Percentiles rank a stretch among this genome's conserved stretches.
Evolutionary conservation across 1,139 yeast genomes (phyloP).

Genomic region (Sugiyamaella paludigena): DNA sequence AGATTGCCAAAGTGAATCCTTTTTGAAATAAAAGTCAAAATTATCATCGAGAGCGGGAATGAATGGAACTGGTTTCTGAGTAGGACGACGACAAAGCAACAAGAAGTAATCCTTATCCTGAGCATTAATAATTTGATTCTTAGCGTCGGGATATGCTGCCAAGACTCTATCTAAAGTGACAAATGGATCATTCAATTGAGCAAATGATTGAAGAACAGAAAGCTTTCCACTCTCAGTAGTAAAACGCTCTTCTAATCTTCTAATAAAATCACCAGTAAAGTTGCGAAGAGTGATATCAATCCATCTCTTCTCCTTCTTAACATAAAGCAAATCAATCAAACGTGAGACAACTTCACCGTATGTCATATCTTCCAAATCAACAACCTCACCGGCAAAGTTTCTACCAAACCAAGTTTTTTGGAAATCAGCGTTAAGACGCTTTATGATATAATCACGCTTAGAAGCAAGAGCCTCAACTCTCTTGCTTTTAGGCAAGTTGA

Average conservation of each 20-base stretch:
- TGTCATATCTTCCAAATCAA: conserved; percentile 92
- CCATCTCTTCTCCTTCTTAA: conserved; percentile 80
- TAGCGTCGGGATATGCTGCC: conserved; percentile 67
- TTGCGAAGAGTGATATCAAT: conserved; percentile 82
- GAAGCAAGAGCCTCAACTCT: conserved; percentile 74
- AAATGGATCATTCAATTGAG: conserved; percentile 67
- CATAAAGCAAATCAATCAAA: conserved; percentile 84
- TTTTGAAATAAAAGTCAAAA: conserved; percentile 94
- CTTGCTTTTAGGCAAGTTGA: conserved; percentile 87
- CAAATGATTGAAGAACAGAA: conserved; percentile 72
- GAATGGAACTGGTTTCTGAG: conserved; percentile 96
- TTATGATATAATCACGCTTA: conserved; percentile 83
- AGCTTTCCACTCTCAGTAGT: conserved; percentile 47
- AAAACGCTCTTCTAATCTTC: conserved; percentile 97
- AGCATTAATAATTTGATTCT: conserved; percentile 81
- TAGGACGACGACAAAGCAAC: conserved; percentile 75
- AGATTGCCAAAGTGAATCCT: conserved; percentile 98
- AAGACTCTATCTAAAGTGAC: conserved; percentile 59
- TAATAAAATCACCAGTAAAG: conserved; percentile 80
- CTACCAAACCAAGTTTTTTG: conserved; percentile 97
- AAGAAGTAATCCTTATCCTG: conserved; percentile 95
- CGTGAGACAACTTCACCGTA: conserved; percentile 88
- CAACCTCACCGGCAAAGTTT: conserved; percentile 73
- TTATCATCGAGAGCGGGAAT: conserved; percentile 93
- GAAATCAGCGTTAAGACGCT: conserved; percentile 84